Evolutionary conservation across 169 alveolate species (phyloP).

Genomic region (Fabrea salina): DNA sequence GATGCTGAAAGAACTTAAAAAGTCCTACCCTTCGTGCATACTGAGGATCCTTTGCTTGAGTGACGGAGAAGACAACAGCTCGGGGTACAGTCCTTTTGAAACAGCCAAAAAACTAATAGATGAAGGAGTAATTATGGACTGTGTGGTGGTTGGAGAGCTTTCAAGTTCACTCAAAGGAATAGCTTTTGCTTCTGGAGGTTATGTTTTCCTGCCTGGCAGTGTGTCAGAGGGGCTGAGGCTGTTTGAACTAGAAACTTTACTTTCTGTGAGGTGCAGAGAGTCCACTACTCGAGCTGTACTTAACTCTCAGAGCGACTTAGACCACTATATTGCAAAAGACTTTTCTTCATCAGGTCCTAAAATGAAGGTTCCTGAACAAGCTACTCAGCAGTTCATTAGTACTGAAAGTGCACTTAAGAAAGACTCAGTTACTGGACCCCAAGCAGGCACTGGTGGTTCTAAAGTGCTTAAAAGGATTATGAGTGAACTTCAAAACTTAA

Average conservation of each 20-base stretch:
- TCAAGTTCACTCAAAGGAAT: neutral
- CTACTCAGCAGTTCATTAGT: neutral
- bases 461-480: constrained; percentile 15
- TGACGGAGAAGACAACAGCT: constrained; percentile 25
- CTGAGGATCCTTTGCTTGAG: constrained; percentile 20
- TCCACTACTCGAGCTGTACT: neutral
- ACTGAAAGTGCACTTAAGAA: neutral
- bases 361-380: neutral
- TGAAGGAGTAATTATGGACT: constrained; percentile 10
- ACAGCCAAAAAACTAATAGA: neutral
- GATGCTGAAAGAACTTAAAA: neutral
- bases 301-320: constrained; percentile 8
- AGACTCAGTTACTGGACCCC: neutral
- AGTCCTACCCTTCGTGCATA: neutral
- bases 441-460: neutral
- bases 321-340: neutral
- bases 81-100: neutral
- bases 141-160: neutral
- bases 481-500: neutral
- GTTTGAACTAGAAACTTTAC: constrained; percentile 14
- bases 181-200: constrained; percentile 25
- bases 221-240: neutral
- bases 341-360: neutral
- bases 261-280: neutral
- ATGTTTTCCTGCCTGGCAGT: neutral